Percentiles rank a stretch among this genome's conserved stretches.
phyloP scores from a whole-genome alignment of 371 early-diverging fungal species.

The Capniomyces stellatus region DNA sequence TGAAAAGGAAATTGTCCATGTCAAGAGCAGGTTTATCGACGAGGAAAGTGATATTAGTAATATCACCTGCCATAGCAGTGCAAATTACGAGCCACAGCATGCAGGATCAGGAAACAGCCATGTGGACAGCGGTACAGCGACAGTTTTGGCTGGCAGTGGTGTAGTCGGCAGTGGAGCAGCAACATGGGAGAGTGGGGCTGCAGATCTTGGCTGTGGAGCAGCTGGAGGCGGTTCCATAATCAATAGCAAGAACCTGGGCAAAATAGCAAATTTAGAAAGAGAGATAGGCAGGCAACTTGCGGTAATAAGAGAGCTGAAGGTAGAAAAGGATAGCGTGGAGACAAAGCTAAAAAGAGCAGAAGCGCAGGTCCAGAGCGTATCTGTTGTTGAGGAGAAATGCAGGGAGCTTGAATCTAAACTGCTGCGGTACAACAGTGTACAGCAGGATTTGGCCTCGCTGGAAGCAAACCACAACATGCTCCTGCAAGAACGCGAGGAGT shows the following conservation, averaged over 20 bases:
- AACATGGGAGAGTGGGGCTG: too few species aligned
- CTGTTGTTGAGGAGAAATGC: conserved; percentile 23
- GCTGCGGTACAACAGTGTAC: conserved; percentile 10
- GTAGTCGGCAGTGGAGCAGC: too few species aligned
- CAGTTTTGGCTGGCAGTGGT: too few species aligned
- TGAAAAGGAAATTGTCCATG: neutral
- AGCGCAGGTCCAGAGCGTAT: conserved; percentile 14
- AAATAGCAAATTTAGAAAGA: conserved; percentile 14
- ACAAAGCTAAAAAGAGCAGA: conserved; percentile 11
- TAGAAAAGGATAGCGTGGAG: conserved; percentile 15
- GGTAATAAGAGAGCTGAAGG: conserved; percentile 24
- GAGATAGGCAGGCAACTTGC: conserved; percentile 21
- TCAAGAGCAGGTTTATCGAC: neutral
- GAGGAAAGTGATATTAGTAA: neutral
- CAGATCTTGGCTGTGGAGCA: too few species aligned
- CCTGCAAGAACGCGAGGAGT: conserved; percentile 27
- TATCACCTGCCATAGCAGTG: neutral
- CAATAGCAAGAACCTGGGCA: too few species aligned
- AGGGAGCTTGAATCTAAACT: conserved; percentile 23
- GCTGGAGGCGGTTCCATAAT: too few species aligned
- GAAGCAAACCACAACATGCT: conserved; percentile 17
- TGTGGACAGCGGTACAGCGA: too few species aligned
- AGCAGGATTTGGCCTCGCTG: conserved; percentile 9
- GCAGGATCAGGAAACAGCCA: too few species aligned
- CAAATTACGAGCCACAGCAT: too few species aligned